Evolutionary conservation across 305 asterid species (phyloP), one percentile per base, ranked within the genome.

Genomic region (Ajuga reptans): DNA sequence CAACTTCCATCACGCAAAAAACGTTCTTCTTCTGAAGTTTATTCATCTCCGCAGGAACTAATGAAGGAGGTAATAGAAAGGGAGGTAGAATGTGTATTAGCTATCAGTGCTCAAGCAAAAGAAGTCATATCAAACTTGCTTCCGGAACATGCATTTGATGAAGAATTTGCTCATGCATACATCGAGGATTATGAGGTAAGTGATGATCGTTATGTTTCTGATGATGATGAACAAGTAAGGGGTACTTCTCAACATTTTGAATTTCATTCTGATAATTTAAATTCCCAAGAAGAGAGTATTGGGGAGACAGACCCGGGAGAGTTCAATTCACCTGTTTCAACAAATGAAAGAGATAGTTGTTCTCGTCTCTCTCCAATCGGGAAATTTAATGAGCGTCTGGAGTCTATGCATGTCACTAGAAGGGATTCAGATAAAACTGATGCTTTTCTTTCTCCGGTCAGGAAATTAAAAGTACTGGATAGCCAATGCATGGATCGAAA

Each of bases 51-150:
- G 71, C 72, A 61, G 61, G 77, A 73, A 9, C 15, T 43, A 54
- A 29, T 63, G 74, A 76, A 79, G 49, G 84, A 85, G 64, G 80
- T 74, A 42, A 75, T 87, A 49, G 86, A 78, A 56, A 78, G 81
- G n/a, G 97, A 91, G 80, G 74, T 86, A 9, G 92, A 87, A 72
- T 76, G 72, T 72, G 79, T 91, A 18, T 76, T 87, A 66, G 65
- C 71, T 72, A 31, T 87, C 64, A 89, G 96, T 78, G 92, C 97
- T 79, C 92, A 86, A 82, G 84, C 80, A 31, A 91, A 86, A 82
- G 92, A 84, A 79, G 79, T 89, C 73, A 72, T 87, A 9, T 80
- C 84, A 79, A 85, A 84, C 74, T 57, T 74, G 47, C 81, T 79
- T 72, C 78, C 83, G 58, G 81, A 79, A 68, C 79, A 79, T 68